Conservation (phyloP, 345 rosid genomes). For the Trapa incisa region DNA sequence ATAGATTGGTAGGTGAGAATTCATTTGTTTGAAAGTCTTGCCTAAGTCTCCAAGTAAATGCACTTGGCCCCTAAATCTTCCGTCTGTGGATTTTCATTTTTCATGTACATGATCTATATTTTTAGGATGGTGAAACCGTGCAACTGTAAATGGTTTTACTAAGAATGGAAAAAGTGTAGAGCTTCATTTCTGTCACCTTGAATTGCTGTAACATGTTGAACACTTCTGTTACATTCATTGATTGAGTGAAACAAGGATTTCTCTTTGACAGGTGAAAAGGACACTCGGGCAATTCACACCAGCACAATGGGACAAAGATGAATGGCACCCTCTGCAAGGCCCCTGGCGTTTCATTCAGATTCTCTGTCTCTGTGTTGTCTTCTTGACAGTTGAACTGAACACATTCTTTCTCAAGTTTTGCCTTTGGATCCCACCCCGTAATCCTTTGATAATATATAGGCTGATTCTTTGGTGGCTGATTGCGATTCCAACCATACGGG, state of each 20-base stretch:
- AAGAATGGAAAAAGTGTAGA: too few species aligned
- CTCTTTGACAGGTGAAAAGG: slow-evolving; percentile 52
- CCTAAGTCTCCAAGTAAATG: neutral
- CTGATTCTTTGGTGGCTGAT: slow-evolving; percentile 96
- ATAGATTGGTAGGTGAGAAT: neutral
- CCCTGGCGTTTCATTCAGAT: slow-evolving; percentile 98
- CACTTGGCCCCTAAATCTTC: too few species aligned
- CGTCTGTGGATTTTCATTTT: too few species aligned
- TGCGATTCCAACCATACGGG: slow-evolving; percentile 92
- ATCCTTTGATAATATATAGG: slow-evolving; percentile 81
- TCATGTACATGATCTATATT: too few species aligned
- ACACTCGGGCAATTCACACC: slow-evolving; percentile 94
- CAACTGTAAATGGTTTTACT: too few species aligned
- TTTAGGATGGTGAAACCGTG: too few species aligned
- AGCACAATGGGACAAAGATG: slow-evolving; percentile 98
- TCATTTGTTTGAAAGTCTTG: neutral
- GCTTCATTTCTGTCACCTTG: too few species aligned
- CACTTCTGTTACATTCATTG: neutral
- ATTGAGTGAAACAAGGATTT: neutral
- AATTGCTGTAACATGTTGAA: too few species aligned
- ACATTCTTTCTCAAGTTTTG: slow-evolving; percentile 97
- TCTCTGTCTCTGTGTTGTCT: slow-evolving; percentile 68
- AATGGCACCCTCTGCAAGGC: slow-evolving; percentile 94
- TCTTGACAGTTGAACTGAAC: slow-evolving; percentile 85
- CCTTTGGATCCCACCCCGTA: slow-evolving; percentile 92